phyloP scores from a whole-genome alignment of 176 grass and related monocot species.

The Oryza coarctata region DNA sequence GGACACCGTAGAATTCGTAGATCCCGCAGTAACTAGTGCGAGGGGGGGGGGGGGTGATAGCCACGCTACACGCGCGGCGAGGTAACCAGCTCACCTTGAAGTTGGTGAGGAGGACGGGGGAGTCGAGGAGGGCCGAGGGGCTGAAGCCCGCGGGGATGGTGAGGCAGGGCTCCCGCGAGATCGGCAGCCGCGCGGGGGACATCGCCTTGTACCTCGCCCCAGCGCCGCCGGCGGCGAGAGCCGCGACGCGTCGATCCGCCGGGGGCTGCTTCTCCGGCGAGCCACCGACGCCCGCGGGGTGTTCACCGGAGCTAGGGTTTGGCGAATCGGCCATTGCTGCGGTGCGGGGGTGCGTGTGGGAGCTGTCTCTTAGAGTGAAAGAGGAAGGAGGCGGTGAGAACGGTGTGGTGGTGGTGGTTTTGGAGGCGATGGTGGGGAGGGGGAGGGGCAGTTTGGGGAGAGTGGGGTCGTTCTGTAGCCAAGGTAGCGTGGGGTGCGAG shows the following conservation, averaged over 20 bases:
- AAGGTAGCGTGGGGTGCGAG: constrained; percentile 30
- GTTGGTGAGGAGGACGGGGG: constrained; percentile 86
- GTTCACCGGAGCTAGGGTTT: constrained; percentile 52
- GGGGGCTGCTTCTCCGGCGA: constrained; percentile 48
- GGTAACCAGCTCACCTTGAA: constrained; percentile 61
- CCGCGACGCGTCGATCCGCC: constrained; percentile 55
- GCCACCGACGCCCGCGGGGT: neutral
- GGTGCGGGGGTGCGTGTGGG: neutral
- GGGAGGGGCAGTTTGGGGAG: constrained; percentile 58
- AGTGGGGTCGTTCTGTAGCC: neutral
- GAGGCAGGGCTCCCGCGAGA: constrained; percentile 78
- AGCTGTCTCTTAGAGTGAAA: constrained; percentile 16
- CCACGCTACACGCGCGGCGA: neutral
- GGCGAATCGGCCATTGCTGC: constrained; percentile 47
- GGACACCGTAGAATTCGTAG: constrained; percentile 34
- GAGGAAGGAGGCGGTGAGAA: neutral
- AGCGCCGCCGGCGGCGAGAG: constrained; percentile 39
- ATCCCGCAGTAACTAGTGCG: constrained; percentile 41
- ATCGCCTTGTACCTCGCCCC: constrained; percentile 94
- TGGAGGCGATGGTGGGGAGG: constrained; percentile 37
- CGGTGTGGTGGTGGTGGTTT: constrained; percentile 13
- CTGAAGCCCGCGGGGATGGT: constrained; percentile 85
- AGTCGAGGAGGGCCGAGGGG: constrained; percentile 81
- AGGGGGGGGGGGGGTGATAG: neutral
- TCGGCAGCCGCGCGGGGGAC: constrained; percentile 87